Conservation (phyloP, 1,139 yeast species). For the Eremothecium coryli region DNA sequence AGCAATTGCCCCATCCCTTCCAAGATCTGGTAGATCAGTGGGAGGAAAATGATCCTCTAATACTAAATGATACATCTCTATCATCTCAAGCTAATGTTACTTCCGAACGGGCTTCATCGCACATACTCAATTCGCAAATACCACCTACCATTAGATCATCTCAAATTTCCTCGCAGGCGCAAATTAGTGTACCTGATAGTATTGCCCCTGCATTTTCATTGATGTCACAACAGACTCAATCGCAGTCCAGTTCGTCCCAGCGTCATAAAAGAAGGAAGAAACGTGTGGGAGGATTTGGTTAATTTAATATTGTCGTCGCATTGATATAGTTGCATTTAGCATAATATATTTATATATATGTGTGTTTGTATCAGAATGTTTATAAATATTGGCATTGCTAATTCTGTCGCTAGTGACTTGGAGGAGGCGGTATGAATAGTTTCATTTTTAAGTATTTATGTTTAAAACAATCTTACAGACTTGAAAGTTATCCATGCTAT, state of each 20-base stretch:
- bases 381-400: background rate
- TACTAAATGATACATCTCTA: background rate
- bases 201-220: slow-evolving; percentile 28
- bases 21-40: slow-evolving; percentile 20
- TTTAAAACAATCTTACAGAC: too few species aligned
- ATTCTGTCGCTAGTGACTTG: too few species aligned
- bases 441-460: too few species aligned
- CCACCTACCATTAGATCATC: slow-evolving; percentile 24
- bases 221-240: slow-evolving; percentile 13
- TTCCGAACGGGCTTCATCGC: slow-evolving; percentile 20
- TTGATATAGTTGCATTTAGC: background rate
- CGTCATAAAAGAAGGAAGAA: slow-evolving; percentile 21
- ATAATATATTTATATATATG: background rate
- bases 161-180: slow-evolving; percentile 11
- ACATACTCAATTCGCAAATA: too few species aligned
- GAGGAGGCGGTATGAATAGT: too few species aligned
- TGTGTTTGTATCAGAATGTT: background rate
- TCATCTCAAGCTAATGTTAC: too few species aligned
- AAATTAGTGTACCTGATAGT: slow-evolving; percentile 17
- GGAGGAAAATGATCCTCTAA: slow-evolving; percentile 15
- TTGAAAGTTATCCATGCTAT: too few species aligned
- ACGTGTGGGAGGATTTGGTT: slow-evolving; percentile 27
- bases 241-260: slow-evolving; percentile 13
- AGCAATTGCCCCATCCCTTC: slow-evolving; percentile 12
- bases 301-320: slow-evolving; percentile 3